Base-by-base conservation (phyloP, 1,284 basidiomycete genomes). In the Trichosporon inkin region DNA sequence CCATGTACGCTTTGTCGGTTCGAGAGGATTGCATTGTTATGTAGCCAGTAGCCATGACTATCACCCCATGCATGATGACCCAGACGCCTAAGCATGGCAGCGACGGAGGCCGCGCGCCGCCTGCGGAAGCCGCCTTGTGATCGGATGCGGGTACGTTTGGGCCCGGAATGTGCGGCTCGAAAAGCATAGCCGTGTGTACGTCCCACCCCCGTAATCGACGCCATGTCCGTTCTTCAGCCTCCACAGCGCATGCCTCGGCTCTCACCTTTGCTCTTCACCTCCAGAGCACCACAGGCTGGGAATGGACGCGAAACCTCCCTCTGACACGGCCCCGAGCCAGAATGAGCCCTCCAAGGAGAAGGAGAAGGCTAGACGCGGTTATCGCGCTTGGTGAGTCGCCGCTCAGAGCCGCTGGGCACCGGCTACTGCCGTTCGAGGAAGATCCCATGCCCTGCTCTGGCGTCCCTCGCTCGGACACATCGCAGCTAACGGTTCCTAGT, bases 1-100 rank as follows among this genome's bases (percentile, higher is more conserved):
- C 78, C 19, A 79, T 95, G 92, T 95, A 94, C 79, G 92, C 91
- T 71, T 78, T 94, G 58, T 92, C 89, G 68, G 92, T 93, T 71
- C 89, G 88, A 72, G 92, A 94, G 74, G 92, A 94, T 74, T 94
- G 92, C 81, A 73, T 87, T 34, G 75, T 88, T 66, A 79, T 79
- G 77, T 79, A 70, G 64, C 57, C 17, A 24, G 55, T 37, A 35
- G 35, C 20, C 52, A 38, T 20, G 19, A 49, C 28, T 16, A n/a
- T 4, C 22, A 17, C 22, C 14, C 44, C 28, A 49, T 49, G 44
- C 44, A 49, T 49, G n/a, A 49, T 49, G 22, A 28, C 41, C 41
- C 40, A 5, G 28, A 8, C n/a, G n/a, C n/a, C n/a, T n/a, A n/a
- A n/a, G n/a, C n/a, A n/a, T n/a, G n/a, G n/a, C n/a, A n/a, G n/a